phyloP scores from a whole-genome alignment of 2,329 filamentous ascomycete species.

The Bipolaris gigantea region DNA sequence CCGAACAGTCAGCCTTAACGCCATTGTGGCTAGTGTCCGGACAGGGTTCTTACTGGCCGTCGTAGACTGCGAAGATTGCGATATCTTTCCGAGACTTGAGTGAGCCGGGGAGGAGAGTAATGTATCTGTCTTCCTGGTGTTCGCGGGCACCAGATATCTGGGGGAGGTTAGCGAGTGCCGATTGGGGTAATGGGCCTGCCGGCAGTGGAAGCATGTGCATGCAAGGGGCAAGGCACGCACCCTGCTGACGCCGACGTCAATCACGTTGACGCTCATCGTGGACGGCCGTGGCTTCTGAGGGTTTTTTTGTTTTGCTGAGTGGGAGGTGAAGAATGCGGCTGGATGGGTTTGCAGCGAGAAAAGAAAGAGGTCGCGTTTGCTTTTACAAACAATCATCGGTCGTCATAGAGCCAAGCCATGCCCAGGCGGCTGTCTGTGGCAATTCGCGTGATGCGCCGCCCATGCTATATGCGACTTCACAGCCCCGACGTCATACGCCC shows the following conservation, averaged over 20 bases:
- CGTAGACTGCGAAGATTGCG: constrained; percentile 28
- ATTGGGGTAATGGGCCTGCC: constrained; percentile 5
- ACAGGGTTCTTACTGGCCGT: constrained; percentile 25
- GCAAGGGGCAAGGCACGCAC: constrained; percentile 12
- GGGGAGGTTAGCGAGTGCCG: constrained; percentile 18
- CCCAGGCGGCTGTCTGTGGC: constrained; percentile 11
- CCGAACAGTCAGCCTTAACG: constrained; percentile 5
- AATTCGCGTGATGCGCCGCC: constrained; percentile 9
- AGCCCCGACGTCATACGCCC: constrained; percentile 24
- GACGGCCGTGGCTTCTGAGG: neutral
- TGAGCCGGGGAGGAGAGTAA: constrained; percentile 18
- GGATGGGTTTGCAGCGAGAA: too few species aligned
- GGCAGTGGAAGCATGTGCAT: neutral
- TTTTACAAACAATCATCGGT: constrained; percentile 1
- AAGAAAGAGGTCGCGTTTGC: neutral
- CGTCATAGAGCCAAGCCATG: constrained; percentile 17
- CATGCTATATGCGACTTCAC: constrained; percentile 15
- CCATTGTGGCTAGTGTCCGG: neutral
- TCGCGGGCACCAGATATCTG: constrained; percentile 27
- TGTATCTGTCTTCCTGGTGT: constrained; percentile 30
- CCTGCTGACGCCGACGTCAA: constrained; percentile 22
- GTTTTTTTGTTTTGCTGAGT: neutral
- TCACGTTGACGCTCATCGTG: constrained; percentile 17
- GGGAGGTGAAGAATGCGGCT: neutral
- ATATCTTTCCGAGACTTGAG: constrained; percentile 28